phyloP scores from a whole-genome alignment of 23 red algal genomes.

The Gracilaria domingensis region DNA sequence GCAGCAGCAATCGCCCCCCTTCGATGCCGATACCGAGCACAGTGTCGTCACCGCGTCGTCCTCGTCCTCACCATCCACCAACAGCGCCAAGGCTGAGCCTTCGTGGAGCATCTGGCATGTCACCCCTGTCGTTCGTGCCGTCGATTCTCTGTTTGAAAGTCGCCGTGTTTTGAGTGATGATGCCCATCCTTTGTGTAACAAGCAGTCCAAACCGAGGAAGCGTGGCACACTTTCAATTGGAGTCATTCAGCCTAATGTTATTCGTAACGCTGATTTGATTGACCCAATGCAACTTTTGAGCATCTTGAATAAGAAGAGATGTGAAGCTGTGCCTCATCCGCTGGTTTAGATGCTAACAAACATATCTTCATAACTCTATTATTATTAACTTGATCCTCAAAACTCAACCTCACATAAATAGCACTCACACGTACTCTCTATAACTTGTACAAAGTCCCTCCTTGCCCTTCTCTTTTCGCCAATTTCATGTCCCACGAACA shows the following conservation, averaged over 20 bases:
- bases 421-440: no score
- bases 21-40: not conserved
- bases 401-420: not conserved
- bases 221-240: not conserved
- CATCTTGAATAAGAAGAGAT: not conserved
- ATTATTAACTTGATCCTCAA: not conserved
- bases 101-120: conserved; percentile 20
- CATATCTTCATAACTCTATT: not conserved
- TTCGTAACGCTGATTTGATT: not conserved
- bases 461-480: no score
- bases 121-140: conserved; percentile 2
- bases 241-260: not conserved
- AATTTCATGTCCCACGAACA: no score
- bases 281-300: conserved; percentile 7
- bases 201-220: not conserved
- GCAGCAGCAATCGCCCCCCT: not conserved
- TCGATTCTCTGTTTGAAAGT: not conserved
- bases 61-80: not conserved
- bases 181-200: not conserved
- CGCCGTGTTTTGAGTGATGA: not conserved
- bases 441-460: no score
- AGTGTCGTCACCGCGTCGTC: not conserved
- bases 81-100: not conserved
- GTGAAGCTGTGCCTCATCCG: not conserved
- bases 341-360: not conserved